Conservation (phyloP, 202 grass and related monocot species). For the Alloteropsis angusta region DNA sequence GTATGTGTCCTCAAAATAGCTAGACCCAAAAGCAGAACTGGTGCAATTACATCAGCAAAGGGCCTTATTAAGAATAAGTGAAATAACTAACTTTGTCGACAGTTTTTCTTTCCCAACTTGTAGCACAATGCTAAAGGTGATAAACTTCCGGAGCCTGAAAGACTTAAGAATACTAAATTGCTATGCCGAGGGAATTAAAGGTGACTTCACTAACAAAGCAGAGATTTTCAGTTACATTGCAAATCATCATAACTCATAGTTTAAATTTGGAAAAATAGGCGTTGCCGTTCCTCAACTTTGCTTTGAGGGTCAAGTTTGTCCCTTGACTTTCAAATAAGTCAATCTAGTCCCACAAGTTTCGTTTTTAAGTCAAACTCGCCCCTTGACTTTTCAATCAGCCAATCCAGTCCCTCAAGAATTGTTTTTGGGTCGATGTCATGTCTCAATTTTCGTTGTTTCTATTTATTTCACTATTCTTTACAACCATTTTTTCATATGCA, state of each 20-base stretch:
- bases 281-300: too few species aligned
- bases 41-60: constrained; percentile 8
- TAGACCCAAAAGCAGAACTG: constrained; percentile 5
- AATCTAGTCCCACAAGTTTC: too few species aligned
- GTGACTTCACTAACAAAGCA: not conserved
- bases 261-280: too few species aligned
- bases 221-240: not conserved
- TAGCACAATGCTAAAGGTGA: not conserved
- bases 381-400: too few species aligned
- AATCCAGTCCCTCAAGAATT: too few species aligned
- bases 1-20: not conserved
- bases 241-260: not conserved
- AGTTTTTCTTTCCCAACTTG: not conserved
- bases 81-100: not conserved
- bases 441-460: too few species aligned
- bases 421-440: too few species aligned
- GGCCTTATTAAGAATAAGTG: not conserved
- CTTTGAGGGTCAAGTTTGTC: too few species aligned
- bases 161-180: not conserved
- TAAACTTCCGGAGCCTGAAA: not conserved
- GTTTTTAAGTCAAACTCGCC: too few species aligned
- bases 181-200: not conserved
- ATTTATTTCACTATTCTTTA: too few species aligned
- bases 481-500: too few species aligned
- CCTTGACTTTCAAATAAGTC: too few species aligned